Conservation (phyloP, 176 grass and related monocot genomes). For the Raddia guianensis region DNA sequence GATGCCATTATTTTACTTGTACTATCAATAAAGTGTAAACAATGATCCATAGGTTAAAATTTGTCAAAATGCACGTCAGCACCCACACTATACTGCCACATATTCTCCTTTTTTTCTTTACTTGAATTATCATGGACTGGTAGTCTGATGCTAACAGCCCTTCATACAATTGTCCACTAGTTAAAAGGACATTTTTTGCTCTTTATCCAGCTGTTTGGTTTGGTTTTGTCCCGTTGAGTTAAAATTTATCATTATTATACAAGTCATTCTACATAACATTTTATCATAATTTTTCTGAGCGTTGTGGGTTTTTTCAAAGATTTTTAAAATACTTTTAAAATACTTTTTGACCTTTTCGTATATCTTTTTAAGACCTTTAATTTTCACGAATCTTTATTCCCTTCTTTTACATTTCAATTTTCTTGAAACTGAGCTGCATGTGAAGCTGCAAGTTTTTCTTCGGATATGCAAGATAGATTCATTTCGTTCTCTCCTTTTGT, state of each 20-base stretch:
- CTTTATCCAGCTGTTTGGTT: no score
- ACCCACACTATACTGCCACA: constrained; percentile 6
- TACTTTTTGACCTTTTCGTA: no score
- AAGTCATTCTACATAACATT: no score
- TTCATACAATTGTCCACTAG: constrained; percentile 3
- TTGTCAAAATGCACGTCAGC: constrained; percentile 13
- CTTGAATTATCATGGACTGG: neutral
- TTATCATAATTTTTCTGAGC: no score
- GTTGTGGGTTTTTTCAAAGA: no score
- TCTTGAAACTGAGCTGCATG: neutral
- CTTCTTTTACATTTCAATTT: constrained; percentile 19
- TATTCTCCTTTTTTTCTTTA: constrained; percentile 6
- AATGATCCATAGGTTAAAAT: constrained; percentile 15
- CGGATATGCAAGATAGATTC: neutral
- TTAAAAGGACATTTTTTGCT: neutral
- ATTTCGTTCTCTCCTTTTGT: constrained; percentile 15
- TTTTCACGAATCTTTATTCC: neutral
- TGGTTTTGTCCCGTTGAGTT: no score
- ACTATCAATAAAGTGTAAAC: neutral
- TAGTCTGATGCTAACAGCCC: neutral
- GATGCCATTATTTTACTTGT: neutral
- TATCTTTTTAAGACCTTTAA: no score
- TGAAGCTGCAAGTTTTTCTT: constrained; percentile 18
- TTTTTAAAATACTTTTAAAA: no score
- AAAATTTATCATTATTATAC: no score